Evolutionary conservation across 352 stramenopile genomes (phyloP).

Genomic region (Phytophthora ramorum): DNA sequence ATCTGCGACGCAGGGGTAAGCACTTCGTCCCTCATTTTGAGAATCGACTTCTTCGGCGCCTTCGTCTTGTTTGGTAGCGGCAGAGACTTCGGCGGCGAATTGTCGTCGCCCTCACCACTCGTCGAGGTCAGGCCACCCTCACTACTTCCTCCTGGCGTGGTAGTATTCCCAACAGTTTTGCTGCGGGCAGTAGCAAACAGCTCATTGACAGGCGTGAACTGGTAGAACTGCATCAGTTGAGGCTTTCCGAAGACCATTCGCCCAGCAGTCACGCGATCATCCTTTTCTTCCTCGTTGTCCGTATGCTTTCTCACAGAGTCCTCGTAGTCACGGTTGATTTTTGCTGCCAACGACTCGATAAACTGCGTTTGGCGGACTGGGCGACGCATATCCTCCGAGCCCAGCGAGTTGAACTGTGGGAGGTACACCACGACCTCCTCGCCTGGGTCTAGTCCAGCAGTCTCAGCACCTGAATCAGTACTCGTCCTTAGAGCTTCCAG

Average conservation of each 20-base stretch:
- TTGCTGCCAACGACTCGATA: conserved; percentile 61
- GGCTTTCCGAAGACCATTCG: conserved; percentile 60
- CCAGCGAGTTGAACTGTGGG: conserved; percentile 69
- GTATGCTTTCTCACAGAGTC: conserved; percentile 52
- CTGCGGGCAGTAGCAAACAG: conserved; percentile 51
- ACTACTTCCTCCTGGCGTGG: neutral
- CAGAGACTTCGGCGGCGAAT: conserved; percentile 28
- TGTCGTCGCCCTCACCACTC: conserved; percentile 14
- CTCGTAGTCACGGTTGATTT: conserved; percentile 59
- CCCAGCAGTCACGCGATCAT: conserved; percentile 32
- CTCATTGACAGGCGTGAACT: conserved; percentile 41
- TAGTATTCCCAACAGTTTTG: conserved; percentile 33
- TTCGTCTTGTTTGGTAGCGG: conserved; percentile 51
- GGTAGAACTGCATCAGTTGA: conserved; percentile 52
- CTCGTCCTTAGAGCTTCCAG: conserved; percentile 39
- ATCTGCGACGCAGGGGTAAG: conserved; percentile 48
- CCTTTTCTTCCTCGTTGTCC: conserved; percentile 30
- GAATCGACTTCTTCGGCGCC: conserved; percentile 61
- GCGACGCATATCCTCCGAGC: conserved; percentile 62
- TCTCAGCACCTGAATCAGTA: conserved; percentile 8
- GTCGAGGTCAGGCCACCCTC: neutral
- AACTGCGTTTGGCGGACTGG: conserved; percentile 57
- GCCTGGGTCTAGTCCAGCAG: conserved; percentile 27
- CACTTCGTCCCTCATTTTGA: conserved; percentile 49
- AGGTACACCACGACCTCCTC: conserved; percentile 56